Percentiles rank a stretch among this genome's conserved stretches.
These are phyloP conservation scores for Epichloe sp. DNA, from an alignment of 2,329 filamentous ascomycete genomes.

Conservation along the genomic window DNA sequence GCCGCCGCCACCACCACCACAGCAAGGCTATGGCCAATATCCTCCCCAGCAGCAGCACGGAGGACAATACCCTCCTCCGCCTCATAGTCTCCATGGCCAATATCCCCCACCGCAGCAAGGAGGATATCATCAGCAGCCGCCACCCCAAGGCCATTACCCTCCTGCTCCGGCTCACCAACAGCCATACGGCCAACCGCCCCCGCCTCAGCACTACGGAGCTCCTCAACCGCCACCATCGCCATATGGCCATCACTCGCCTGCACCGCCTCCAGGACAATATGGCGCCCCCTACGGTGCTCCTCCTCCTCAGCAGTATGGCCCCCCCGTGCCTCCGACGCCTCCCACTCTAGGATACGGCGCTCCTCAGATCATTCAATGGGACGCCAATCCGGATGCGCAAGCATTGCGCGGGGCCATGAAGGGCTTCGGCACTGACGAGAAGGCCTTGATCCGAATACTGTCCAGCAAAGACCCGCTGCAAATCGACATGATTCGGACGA, in stretches of 20 bases:
- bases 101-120: conserved; percentile 21
- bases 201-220: conserved; percentile 16
- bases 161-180: conserved; percentile 9
- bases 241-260: conserved; percentile 10
- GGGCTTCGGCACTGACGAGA: conserved; percentile 83
- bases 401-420: conserved; percentile 76
- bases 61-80: conserved; percentile 12
- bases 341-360: conserved; percentile 65
- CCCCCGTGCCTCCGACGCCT: conserved; percentile 40
- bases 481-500: conserved; percentile 51
- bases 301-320: conserved; percentile 19
- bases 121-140: conserved; percentile 16
- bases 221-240: conserved; percentile 15
- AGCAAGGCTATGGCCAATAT: conserved; percentile 22
- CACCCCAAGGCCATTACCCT: conserved; percentile 8
- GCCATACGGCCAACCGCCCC: conserved; percentile 11
- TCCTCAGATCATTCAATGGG: conserved; percentile 54
- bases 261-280: conserved; percentile 20
- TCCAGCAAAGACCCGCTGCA: conserved; percentile 66
- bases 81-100: conserved; percentile 16
- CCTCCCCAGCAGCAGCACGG: conserved; percentile 9
- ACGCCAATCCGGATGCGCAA: conserved; percentile 57
- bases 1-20: conserved; percentile 21
- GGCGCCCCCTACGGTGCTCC: conserved; percentile 31
- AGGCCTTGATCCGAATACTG: conserved; percentile 56